These are phyloP conservation scores for Trifolium fragiferum DNA, from an alignment of 306 rosid genomes.

Conservation along the genomic window DNA sequence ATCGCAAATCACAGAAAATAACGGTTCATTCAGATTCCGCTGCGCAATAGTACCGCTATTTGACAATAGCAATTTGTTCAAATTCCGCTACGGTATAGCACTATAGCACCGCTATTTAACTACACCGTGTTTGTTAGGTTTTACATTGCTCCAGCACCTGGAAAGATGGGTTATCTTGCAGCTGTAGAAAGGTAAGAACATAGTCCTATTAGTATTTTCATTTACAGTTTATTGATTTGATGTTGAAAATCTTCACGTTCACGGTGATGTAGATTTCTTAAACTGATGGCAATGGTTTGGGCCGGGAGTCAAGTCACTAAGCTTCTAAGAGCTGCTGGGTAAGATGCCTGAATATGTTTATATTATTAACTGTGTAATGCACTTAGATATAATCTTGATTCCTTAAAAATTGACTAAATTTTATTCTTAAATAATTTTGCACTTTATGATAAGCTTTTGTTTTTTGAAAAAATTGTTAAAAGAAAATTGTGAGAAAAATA, in stretches of 20 bases:
- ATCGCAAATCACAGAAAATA: background rate
- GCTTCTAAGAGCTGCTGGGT: slow-evolving; percentile 91
- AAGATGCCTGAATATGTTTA: slow-evolving; percentile 46
- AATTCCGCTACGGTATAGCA: background rate
- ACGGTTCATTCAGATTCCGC: background rate
- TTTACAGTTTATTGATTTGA: slow-evolving; percentile 24
- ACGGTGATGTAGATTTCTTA: slow-evolving; percentile 68
- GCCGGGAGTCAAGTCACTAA: slow-evolving; percentile 97
- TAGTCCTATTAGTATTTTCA: background rate
- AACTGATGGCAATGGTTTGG: slow-evolving; percentile 94
- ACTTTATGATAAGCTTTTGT: too few relatives aligned
- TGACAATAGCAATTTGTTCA: background rate
- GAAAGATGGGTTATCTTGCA: slow-evolving; percentile 84
- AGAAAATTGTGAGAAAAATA: too few relatives aligned
- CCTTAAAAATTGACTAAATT: too few relatives aligned
- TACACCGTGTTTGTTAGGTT: slow-evolving; percentile 55
- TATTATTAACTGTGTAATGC: background rate
- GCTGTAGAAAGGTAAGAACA: slow-evolving; percentile 70
- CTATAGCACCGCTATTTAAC: background rate
- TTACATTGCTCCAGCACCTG: slow-evolving; percentile 82
- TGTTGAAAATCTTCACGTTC: slow-evolving; percentile 33
- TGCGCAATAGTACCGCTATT: background rate
- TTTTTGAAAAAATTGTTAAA: too few relatives aligned
- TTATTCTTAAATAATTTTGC: too few relatives aligned
- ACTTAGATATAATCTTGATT: slow-evolving; percentile 1